Evolutionary conservation across 306 rosid species (phyloP).

Genomic region (Vachellia pachyceras): DNA sequence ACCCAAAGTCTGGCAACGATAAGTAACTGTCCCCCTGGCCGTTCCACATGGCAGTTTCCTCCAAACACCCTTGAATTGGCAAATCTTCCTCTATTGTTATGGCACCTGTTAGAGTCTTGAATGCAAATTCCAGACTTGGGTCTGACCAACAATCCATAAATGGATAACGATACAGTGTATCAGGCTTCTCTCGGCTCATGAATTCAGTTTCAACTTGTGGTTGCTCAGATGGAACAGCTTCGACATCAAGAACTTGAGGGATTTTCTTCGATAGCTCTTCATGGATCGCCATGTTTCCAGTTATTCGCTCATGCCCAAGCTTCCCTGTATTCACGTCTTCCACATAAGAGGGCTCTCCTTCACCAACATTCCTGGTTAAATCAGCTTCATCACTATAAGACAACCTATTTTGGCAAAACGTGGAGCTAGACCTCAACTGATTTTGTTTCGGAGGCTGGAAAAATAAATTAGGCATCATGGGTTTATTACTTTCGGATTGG

Average conservation of each 20-base stretch:
- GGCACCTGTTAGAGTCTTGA: conserved; percentile 75
- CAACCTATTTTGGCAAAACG: conserved; percentile 37
- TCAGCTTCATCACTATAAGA: conserved; percentile 29
- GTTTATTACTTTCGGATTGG: conserved; percentile 48
- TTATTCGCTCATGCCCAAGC: not conserved
- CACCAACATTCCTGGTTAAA: conserved; percentile 29
- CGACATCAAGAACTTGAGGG: not conserved
- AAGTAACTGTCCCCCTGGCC: not conserved
- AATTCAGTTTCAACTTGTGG: conserved; percentile 43
- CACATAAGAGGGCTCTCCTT: conserved; percentile 35
- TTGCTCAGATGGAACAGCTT: conserved; percentile 40
- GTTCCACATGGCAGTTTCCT: conserved; percentile 23
- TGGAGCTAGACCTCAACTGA: conserved; percentile 34
- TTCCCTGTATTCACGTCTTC: conserved; percentile 15
- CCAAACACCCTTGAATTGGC: conserved; percentile 51
- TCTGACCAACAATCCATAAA: conserved; percentile 74
- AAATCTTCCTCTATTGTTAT: conserved; percentile 65
- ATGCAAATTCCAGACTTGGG: conserved; percentile 81
- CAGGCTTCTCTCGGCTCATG: conserved; percentile 33
- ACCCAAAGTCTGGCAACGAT: not conserved
- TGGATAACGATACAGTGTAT: conserved; percentile 45
- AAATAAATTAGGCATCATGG: conserved; percentile 33
- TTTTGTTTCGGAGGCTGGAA: conserved; percentile 49
- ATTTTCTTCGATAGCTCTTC: conserved; percentile 6
- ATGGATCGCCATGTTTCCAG: conserved; percentile 14